phyloP scores from a whole-genome alignment of 805 yeast genomes.

The Candida germanica region DNA sequence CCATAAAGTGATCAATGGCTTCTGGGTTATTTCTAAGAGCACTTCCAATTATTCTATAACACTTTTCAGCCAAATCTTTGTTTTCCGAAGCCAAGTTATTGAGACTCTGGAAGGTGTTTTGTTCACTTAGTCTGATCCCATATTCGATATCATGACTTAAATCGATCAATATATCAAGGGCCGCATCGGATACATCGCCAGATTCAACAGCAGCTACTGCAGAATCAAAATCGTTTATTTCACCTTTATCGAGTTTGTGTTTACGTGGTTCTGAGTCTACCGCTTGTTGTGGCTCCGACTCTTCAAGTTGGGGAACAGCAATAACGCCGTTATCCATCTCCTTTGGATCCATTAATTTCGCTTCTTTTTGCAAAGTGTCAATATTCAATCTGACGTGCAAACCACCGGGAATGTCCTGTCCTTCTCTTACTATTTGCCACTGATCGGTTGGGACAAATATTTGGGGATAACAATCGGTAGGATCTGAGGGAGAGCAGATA shows the following conservation, averaged over 20 bases:
- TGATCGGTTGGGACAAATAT: constrained; percentile 60
- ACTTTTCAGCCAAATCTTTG: constrained; percentile 36
- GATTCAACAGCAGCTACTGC: constrained; percentile 15
- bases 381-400: constrained; percentile 71
- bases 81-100: constrained; percentile 18
- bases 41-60: constrained; percentile 61
- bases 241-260: constrained; percentile 12
- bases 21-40: constrained; percentile 72
- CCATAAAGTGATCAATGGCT: constrained; percentile 43
- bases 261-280: neutral
- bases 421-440: constrained; percentile 68
- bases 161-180: constrained; percentile 51
- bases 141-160: constrained; percentile 64
- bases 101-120: constrained; percentile 30
- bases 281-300: neutral
- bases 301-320: neutral
- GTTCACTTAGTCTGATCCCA: constrained; percentile 48
- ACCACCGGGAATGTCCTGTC: constrained; percentile 81
- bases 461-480: constrained; percentile 56
- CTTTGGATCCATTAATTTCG: constrained; percentile 49
- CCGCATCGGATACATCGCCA: constrained; percentile 7
- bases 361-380: constrained; percentile 69
- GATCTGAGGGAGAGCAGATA: constrained; percentile 11
- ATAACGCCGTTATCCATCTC: constrained; percentile 16
- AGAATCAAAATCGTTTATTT: constrained; percentile 17